phyloP scores from a whole-genome alignment of 2,329 filamentous ascomycete species.

The Neofusicoccum kwambonambiense region DNA sequence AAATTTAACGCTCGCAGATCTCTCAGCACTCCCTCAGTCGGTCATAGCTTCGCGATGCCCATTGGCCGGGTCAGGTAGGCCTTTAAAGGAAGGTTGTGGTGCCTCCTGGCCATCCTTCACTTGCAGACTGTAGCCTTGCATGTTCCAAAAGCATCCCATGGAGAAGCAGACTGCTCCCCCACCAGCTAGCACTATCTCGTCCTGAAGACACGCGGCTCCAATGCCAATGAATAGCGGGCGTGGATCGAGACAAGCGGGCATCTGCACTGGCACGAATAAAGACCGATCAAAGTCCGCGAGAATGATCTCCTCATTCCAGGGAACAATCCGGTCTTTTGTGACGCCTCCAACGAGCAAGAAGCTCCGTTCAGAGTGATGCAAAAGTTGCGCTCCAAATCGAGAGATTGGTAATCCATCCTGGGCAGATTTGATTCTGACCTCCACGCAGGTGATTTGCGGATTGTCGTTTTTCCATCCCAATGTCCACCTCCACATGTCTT shows the following conservation, averaged over 20 bases:
- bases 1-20: no score
- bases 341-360: conserved; percentile 56
- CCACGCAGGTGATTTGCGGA: background rate
- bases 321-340: conserved; percentile 43
- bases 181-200: conserved; percentile 63
- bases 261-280: background rate
- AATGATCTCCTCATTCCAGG: conserved; percentile 55
- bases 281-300: conserved; percentile 25
- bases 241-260: conserved; percentile 31
- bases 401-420: conserved; percentile 26
- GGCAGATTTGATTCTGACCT: background rate
- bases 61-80: background rate
- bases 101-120: background rate
- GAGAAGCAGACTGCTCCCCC: conserved; percentile 89
- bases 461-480: conserved; percentile 35
- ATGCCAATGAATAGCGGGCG: conserved; percentile 72
- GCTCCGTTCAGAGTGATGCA: conserved; percentile 32
- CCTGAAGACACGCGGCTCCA: conserved; percentile 52
- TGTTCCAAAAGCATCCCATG: conserved; percentile 68
- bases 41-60: no score
- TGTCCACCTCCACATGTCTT: conserved; percentile 65
- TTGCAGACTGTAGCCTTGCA: background rate
- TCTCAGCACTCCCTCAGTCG: no score
- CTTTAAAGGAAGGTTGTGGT: conserved; percentile 3
- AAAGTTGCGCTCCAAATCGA: conserved; percentile 54